These are phyloP conservation scores for Tubosaeta brunneosetosa DNA, from an alignment of 768 basidiomycete genomes.

Conservation along the genomic window DNA sequence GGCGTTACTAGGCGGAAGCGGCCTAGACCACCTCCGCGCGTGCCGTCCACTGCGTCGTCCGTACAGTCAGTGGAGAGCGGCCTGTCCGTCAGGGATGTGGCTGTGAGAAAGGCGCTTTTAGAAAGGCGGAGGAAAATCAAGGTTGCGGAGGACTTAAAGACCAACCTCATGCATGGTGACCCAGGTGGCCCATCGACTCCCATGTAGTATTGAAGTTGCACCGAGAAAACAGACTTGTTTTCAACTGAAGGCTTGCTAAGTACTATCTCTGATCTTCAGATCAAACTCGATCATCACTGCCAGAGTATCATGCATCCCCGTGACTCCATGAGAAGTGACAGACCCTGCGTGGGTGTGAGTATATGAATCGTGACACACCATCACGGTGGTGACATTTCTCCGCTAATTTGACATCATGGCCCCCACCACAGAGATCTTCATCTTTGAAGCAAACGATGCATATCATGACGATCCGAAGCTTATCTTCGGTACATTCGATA, in stretches of 20 bases:
- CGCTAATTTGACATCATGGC: conserved; percentile 3
- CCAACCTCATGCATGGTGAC: neutral
- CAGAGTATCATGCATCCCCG: too few relatives aligned
- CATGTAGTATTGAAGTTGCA: too few relatives aligned
- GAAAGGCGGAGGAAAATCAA: conserved; percentile 24
- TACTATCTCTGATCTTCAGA: too few relatives aligned
- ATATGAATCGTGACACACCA: too few relatives aligned
- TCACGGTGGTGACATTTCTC: neutral
- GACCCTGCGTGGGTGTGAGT: too few relatives aligned
- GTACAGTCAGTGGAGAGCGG: conserved; percentile 21
- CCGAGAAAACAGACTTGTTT: too few relatives aligned
- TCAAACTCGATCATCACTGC: too few relatives aligned
- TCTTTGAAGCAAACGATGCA: conserved; percentile 13
- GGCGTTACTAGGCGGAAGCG: conserved; percentile 17
- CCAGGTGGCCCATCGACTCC: too few relatives aligned
- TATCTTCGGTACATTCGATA: conserved; percentile 1
- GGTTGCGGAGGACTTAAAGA: conserved; percentile 4
- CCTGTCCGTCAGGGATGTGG: conserved; percentile 18
- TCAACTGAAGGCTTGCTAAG: too few relatives aligned
- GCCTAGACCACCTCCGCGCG: conserved; percentile 17
- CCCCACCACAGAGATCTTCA: conserved; percentile 20
- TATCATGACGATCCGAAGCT: conserved; percentile 6
- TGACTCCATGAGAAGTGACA: too few relatives aligned
- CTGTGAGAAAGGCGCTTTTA: conserved; percentile 23
- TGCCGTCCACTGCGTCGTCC: conserved; percentile 25